Conservation (phyloP, 352 stramenopile species). For the Globisporangium radiosum region DNA sequence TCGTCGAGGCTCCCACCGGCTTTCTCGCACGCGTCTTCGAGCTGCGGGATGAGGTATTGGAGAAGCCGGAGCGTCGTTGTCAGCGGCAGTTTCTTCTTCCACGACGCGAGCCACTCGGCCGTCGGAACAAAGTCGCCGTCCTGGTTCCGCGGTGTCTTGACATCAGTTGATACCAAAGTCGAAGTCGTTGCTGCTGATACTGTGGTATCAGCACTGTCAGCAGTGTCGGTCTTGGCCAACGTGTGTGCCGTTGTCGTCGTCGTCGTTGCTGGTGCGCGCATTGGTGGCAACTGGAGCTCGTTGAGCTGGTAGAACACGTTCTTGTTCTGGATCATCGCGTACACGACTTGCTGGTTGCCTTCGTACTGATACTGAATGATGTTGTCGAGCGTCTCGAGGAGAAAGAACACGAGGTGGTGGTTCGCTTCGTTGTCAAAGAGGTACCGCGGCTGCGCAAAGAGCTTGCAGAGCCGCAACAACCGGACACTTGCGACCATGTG, state of each 20-base stretch:
- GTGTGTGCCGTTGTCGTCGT: slow-evolving; percentile 7
- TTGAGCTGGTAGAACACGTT: slow-evolving; percentile 91
- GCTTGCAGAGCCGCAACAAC: slow-evolving; percentile 96
- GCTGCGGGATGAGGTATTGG: slow-evolving; percentile 91
- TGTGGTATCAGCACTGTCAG: slow-evolving; percentile 12
- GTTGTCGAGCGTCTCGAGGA: slow-evolving; percentile 99
- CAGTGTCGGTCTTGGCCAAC: slow-evolving; percentile 9
- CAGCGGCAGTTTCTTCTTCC: slow-evolving; percentile 93
- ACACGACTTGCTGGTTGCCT: slow-evolving; percentile 97
- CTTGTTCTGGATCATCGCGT: slow-evolving; percentile 97
- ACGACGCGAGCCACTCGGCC: slow-evolving; percentile 91
- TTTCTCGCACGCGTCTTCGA: slow-evolving; percentile 71
- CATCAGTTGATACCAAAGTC: no score
- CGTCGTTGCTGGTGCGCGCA: slow-evolving; percentile 32
- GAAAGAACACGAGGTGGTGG: slow-evolving; percentile 92
- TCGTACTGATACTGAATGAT: slow-evolving; percentile 98
- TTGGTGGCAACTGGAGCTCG: slow-evolving; percentile 83
- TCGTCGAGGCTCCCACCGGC: slow-evolving; percentile 90
- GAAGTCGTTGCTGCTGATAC: slow-evolving; percentile 3
- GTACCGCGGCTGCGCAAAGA: slow-evolving; percentile 92
- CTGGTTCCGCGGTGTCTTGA: slow-evolving; percentile 28
- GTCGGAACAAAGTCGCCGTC: slow-evolving; percentile 82
- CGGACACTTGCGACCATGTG: slow-evolving; percentile 94
- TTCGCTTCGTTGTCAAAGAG: slow-evolving; percentile 95
- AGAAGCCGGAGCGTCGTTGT: slow-evolving; percentile 93